Evolutionary conservation across 2,329 filamentous ascomycete genomes (phyloP).

Genomic region (Verticillium zaregamsianum): DNA sequence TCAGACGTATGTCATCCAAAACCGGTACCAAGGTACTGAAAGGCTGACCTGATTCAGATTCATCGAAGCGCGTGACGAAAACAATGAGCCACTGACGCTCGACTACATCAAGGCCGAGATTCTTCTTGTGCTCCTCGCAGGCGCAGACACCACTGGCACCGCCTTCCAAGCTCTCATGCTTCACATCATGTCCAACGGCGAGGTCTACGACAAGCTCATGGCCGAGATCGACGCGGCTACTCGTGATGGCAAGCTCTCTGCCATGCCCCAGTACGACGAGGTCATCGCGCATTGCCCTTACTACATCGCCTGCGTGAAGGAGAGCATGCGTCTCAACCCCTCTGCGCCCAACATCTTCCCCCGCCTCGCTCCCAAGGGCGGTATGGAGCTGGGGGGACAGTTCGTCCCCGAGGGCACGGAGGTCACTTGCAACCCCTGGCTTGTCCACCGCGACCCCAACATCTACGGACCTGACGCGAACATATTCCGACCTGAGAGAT

Average conservation of each 20-base stretch:
- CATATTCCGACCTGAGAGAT: slow-evolving; percentile 44
- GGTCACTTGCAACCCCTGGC: slow-evolving; percentile 41
- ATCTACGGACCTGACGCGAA: slow-evolving; percentile 38
- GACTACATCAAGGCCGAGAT: slow-evolving; percentile 51
- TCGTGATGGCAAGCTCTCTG: slow-evolving; percentile 21
- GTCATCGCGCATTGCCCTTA: slow-evolving; percentile 37
- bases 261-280: slow-evolving; percentile 35
- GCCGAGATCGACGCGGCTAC: slow-evolving; percentile 37
- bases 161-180: slow-evolving; percentile 43
- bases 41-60: slow-evolving; percentile 24
- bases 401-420: slow-evolving; percentile 32
- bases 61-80: slow-evolving; percentile 37
- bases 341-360: slow-evolving; percentile 48
- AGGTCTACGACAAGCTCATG: slow-evolving; percentile 41
- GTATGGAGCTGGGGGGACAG: slow-evolving; percentile 25
- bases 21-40: not conserved
- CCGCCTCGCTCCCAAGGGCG: slow-evolving; percentile 28
- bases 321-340: slow-evolving; percentile 45
- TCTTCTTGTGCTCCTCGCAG: slow-evolving; percentile 45
- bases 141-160: slow-evolving; percentile 48
- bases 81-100: slow-evolving; percentile 39
- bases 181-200: slow-evolving; percentile 32
- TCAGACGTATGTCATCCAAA: slow-evolving; percentile 33
- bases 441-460: slow-evolving; percentile 36
- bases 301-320: slow-evolving; percentile 46